Evolutionary conservation across 2,329 filamentous ascomycete genomes (phyloP).

Genomic region (Cordyceps tenuipes): DNA sequence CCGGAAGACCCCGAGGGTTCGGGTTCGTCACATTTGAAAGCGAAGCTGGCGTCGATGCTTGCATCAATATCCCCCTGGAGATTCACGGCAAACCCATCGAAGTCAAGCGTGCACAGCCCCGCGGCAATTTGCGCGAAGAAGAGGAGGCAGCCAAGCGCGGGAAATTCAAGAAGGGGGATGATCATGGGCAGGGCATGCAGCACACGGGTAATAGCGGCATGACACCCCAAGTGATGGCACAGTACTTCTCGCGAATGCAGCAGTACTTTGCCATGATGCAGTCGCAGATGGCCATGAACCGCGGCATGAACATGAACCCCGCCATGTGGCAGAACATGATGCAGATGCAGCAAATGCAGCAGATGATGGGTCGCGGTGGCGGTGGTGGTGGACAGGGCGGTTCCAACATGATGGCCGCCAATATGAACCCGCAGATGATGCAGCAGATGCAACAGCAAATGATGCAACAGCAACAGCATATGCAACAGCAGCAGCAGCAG

Average conservation of each 20-base stretch:
- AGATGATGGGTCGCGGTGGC: constrained; percentile 39
- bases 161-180: constrained; percentile 48
- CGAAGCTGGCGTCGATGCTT: constrained; percentile 88
- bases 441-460: constrained; percentile 39
- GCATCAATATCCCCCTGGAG: constrained; percentile 73
- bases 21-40: constrained; percentile 98
- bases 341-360: constrained; percentile 65
- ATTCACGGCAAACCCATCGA: constrained; percentile 96
- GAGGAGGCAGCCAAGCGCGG: constrained; percentile 61
- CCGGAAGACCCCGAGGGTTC: constrained; percentile 89
- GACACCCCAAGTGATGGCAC: constrained; percentile 95
- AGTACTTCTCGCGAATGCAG: constrained; percentile 98
- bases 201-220: constrained; percentile 54
- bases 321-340: constrained; percentile 69
- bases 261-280: constrained; percentile 95
- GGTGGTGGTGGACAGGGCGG: constrained; percentile 27
- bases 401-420: constrained; percentile 31
- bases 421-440: constrained; percentile 47
- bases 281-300: constrained; percentile 81
- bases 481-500: constrained; percentile 14
- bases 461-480: constrained; percentile 20
- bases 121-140: constrained; percentile 88
- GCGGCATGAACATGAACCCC: constrained; percentile 64
- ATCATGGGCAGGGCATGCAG: constrained; percentile 31
- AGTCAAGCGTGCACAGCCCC: constrained; percentile 94